These are phyloP conservation scores for Pyrenophora seminiperda DNA, from an alignment of 2,329 filamentous ascomycete genomes.

Conservation along the genomic window DNA sequence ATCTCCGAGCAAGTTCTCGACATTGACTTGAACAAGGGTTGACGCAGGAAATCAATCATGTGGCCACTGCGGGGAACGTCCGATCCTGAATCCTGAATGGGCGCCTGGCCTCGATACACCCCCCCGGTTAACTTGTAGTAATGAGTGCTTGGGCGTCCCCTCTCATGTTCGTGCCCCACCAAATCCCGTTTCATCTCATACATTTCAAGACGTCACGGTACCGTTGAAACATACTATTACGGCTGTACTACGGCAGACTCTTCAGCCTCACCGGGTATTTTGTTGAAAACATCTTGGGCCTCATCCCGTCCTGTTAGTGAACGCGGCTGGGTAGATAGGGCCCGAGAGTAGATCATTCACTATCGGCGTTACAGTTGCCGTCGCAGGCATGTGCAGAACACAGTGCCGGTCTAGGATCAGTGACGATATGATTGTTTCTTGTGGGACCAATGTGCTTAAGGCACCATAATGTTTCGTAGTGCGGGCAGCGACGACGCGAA, in stretches of 20 bases:
- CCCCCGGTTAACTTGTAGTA: not conserved
- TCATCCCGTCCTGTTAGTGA: not conserved
- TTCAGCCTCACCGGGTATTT: constrained; percentile 12
- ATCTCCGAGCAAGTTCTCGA: not conserved
- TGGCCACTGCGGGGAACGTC: constrained; percentile 2
- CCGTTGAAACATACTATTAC: constrained; percentile 34
- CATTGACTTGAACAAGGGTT: not conserved
- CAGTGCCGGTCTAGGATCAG: not conserved
- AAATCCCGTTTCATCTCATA: constrained; percentile 14
- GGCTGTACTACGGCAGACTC: constrained; percentile 14
- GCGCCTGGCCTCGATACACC: not conserved
- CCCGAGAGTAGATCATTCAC: constrained; percentile 4
- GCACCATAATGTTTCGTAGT: constrained; percentile 10
- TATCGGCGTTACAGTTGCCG: constrained; percentile 9
- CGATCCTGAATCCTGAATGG: not conserved
- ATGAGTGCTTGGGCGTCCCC: constrained; percentile 5
- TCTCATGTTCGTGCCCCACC: constrained; percentile 17
- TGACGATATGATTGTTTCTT: not conserved
- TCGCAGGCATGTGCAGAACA: constrained; percentile 5
- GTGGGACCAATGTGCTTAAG: constrained; percentile 2
- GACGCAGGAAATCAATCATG: not conserved
- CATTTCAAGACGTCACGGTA: constrained; percentile 16
- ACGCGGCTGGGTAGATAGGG: not conserved
- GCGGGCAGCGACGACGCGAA: constrained; percentile 1
- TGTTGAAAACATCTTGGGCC: constrained; percentile 7